Base-by-base conservation (phyloP, 2,329 filamentous ascomycete genomes). In the Bipolaris sorokiniana region DNA sequence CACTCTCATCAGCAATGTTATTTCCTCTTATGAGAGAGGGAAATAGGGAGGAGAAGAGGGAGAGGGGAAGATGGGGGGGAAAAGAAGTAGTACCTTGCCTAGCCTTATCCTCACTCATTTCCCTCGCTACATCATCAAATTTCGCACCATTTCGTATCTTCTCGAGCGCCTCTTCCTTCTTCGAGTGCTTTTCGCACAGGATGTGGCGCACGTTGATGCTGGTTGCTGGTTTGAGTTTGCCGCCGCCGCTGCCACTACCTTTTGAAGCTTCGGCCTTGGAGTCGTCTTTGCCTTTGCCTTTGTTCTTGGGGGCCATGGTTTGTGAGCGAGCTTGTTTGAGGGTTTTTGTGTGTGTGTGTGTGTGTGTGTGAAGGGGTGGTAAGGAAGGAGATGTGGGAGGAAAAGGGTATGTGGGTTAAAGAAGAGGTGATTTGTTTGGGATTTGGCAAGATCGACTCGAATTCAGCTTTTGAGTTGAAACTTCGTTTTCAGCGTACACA, bases 61-160 rank as follows among this genome's bases (percentile, higher is more conserved):
- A n/a, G 15, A 20, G 0, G 10, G 2, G 15, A n/a, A n/a, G 20
- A 22, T 7, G 10, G 20, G 11, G 4, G 10, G n/a, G 7, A n/a
- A 23, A 7, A 31, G 3, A n/a, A 31, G n/a, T n/a, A 15, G 2
- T 50, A 66, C 64, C 76, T 75, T 86, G 82, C 59, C 87, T 81
- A 4, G 89, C 89, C 78, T 93, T 92, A 74, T 93, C 90, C 76
- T 92, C 90, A 0, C 88, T 90, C 70, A 85, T 90, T 64, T 88
- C 85, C 51, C 85, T 80, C 9, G 90, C 90, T 5, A 92, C 89
- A 46, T 90, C 87, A 66, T 92, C 89, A 69, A 92, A 93, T 67
- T 89, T 90, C 48, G 81, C 82, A 1, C 89, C 88, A 3, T 81
- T 84, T 37, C 82, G 82, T 49, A 93, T 76, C 77, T 91, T 89